A percentile compares a stretch with the other conserved stretches of the same genome.
These are phyloP conservation scores for Ophiostoma quercus DNA, from an alignment of 2,329 filamentous ascomycete genomes.

Conservation along the genomic window DNA sequence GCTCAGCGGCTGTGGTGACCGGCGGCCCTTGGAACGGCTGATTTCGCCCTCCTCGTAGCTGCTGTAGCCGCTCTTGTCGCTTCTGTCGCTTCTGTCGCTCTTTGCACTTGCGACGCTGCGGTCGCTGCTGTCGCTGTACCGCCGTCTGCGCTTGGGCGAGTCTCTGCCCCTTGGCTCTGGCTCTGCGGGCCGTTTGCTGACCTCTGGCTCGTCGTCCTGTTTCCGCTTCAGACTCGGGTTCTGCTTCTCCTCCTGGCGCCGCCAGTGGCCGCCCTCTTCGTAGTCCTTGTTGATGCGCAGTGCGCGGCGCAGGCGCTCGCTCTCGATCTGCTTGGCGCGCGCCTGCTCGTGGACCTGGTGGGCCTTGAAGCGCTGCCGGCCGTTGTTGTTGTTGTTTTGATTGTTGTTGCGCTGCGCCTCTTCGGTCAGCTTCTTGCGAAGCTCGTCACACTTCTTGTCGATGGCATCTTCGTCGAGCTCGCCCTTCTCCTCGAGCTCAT, in stretches of 20 bases:
- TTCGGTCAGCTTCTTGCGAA: conserved; percentile 58
- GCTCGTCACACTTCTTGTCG: conserved; percentile 63
- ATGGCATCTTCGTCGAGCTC: conserved; percentile 87
- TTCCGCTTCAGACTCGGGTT: conserved; percentile 43
- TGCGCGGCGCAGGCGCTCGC: conserved; percentile 77
- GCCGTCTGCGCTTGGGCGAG: conserved; percentile 16
- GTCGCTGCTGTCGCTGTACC: conserved; percentile 9
- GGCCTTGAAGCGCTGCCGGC: conserved; percentile 62
- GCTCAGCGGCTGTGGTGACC: conserved; percentile 12
- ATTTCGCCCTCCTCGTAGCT: conserved; percentile 19
- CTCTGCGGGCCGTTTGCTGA: neutral
- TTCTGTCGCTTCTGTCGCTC: neutral
- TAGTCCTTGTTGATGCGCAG: conserved; percentile 83
- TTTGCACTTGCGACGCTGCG: neutral
- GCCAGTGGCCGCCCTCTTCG: conserved; percentile 81
- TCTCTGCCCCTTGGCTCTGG: neutral
- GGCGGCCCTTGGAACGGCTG: neutral
- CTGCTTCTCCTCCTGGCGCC: conserved; percentile 66
- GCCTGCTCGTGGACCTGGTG: conserved; percentile 96
- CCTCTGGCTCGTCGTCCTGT: conserved; percentile 22
- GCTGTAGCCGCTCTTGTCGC: conserved; percentile 11
- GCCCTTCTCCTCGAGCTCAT: conserved; percentile 85
- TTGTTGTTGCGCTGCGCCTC: conserved; percentile 37
- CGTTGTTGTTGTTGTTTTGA: conserved; percentile 35
- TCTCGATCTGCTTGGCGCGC: conserved; percentile 93